Conservation (phyloP, 768 basidiomycete species). For the Auriscalpium vulgare region DNA sequence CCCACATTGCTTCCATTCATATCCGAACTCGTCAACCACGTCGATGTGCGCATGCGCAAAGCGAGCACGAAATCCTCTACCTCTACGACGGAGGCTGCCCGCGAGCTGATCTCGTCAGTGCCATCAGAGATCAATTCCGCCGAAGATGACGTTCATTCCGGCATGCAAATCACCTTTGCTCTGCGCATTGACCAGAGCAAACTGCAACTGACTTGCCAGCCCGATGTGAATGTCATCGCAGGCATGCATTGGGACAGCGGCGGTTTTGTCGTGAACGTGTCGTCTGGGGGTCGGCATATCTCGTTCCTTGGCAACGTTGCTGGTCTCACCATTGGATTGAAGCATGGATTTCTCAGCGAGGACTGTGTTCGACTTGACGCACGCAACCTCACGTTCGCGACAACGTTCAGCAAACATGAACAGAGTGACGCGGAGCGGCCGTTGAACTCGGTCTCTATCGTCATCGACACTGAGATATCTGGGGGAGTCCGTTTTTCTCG, state of each 20-base stretch:
- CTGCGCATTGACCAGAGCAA: slow-evolving; percentile 87
- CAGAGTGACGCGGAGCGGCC: slow-evolving; percentile 20
- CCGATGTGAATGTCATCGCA: slow-evolving; percentile 88
- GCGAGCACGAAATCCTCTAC: slow-evolving; percentile 25
- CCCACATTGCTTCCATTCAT: slow-evolving; percentile 84
- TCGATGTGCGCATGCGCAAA: slow-evolving; percentile 65
- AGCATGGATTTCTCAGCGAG: slow-evolving; percentile 80
- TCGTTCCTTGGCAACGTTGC: slow-evolving; percentile 74
- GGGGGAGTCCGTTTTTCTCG: slow-evolving; percentile 78
- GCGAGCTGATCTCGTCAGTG: background rate
- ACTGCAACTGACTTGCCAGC: slow-evolving; percentile 80
- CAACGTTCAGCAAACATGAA: slow-evolving; percentile 54
- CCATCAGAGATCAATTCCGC: slow-evolving; percentile 7
- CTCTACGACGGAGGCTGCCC: slow-evolving; percentile 10
- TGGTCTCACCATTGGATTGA: slow-evolving; percentile 72
- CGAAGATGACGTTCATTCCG: slow-evolving; percentile 25
- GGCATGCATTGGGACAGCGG: slow-evolving; percentile 91
- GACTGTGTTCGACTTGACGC: slow-evolving; percentile 77
- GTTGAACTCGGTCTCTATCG: slow-evolving; percentile 52
- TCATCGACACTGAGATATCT: slow-evolving; percentile 79
- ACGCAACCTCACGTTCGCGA: slow-evolving; percentile 73
- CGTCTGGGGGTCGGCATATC: slow-evolving; percentile 63
- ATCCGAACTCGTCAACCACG: slow-evolving; percentile 58
- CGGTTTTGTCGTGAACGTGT: slow-evolving; percentile 75
- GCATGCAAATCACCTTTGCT: slow-evolving; percentile 74